phyloP scores from a whole-genome alignment of 345 rosid genomes.

The Barbarea vulgaris region DNA sequence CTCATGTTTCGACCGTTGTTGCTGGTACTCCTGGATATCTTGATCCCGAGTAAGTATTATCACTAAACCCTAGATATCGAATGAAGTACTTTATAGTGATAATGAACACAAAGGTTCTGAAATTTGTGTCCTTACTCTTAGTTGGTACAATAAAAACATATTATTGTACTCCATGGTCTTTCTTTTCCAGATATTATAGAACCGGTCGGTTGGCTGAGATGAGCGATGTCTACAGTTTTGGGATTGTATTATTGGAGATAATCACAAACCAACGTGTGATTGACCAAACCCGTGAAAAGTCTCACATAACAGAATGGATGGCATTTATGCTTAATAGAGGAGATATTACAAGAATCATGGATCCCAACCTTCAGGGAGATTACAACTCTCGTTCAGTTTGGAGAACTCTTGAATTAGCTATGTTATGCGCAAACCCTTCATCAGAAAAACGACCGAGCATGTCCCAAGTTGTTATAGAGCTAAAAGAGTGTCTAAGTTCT shows the following conservation, averaged over 20 bases:
- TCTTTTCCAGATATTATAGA: no score
- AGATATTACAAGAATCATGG: slow-evolving; percentile 45
- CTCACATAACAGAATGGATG: slow-evolving; percentile 44
- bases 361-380: slow-evolving; percentile 45
- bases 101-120: no score
- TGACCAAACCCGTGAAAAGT: slow-evolving; percentile 1
- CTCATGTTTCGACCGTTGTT: slow-evolving; percentile 15
- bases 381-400: slow-evolving; percentile 42
- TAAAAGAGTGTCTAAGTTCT: slow-evolving; percentile 40
- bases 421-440: slow-evolving; percentile 40
- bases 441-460: slow-evolving; percentile 45
- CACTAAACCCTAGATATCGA: no score
- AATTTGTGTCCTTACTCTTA: no score
- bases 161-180: no score
- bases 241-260: slow-evolving; percentile 52
- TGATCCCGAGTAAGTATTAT: slow-evolving; percentile 39
- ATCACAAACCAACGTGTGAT: slow-evolving; percentile 50
- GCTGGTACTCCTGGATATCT: slow-evolving; percentile 43
- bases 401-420: slow-evolving; percentile 51
- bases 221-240: slow-evolving; percentile 60
- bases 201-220: slow-evolving; percentile 40
- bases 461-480: slow-evolving; percentile 38
- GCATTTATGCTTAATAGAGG: slow-evolving; percentile 41
- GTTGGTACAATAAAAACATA: no score
- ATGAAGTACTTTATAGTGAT: no score